A percentile compares a stretch with the other conserved stretches of the same genome.
Evolutionary conservation across 352 stramenopile genomes (phyloP).

Genomic region (Phytopythium cucurbitacearum): DNA sequence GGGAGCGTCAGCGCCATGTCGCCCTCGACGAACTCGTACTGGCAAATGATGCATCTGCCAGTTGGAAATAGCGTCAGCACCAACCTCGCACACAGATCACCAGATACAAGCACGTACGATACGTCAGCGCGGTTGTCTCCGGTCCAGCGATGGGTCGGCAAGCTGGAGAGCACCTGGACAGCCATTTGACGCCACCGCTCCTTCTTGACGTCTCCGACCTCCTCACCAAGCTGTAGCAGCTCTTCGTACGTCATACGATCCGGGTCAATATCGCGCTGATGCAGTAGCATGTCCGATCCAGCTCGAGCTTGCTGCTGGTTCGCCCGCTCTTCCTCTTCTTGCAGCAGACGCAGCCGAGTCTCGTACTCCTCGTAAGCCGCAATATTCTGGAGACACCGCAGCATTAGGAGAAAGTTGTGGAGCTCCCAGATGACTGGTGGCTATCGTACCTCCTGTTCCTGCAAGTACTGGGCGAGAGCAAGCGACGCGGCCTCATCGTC

Average conservation of each 20-base stretch:
- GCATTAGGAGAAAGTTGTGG: no score
- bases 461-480: slow-evolving; percentile 58
- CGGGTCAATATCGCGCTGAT: slow-evolving; percentile 44
- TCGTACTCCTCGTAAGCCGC: slow-evolving; percentile 65
- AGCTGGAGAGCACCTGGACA: slow-evolving; percentile 51
- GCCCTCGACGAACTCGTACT: slow-evolving; percentile 53
- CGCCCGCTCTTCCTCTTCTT: slow-evolving; percentile 10
- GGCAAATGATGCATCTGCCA: slow-evolving; percentile 65
- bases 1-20: slow-evolving; percentile 64
- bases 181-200: slow-evolving; percentile 65
- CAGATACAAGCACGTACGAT: slow-evolving; percentile 38
- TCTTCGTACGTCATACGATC: slow-evolving; percentile 84
- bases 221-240: slow-evolving; percentile 58
- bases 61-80: slow-evolving; percentile 1
- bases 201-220: slow-evolving; percentile 72
- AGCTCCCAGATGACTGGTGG: no score
- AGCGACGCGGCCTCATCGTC: slow-evolving; percentile 61
- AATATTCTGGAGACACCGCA: slow-evolving; percentile 37
- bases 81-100: neutral
- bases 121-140: slow-evolving; percentile 30
- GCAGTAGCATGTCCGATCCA: slow-evolving; percentile 9
- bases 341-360: slow-evolving; percentile 21
- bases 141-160: slow-evolving; percentile 61
- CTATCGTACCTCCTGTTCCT: slow-evolving; percentile 57
- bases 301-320: neutral